These are phyloP conservation scores for Colletotrichum incanum DNA, from an alignment of 2,329 filamentous ascomycete genomes.

Conservation along the genomic window DNA sequence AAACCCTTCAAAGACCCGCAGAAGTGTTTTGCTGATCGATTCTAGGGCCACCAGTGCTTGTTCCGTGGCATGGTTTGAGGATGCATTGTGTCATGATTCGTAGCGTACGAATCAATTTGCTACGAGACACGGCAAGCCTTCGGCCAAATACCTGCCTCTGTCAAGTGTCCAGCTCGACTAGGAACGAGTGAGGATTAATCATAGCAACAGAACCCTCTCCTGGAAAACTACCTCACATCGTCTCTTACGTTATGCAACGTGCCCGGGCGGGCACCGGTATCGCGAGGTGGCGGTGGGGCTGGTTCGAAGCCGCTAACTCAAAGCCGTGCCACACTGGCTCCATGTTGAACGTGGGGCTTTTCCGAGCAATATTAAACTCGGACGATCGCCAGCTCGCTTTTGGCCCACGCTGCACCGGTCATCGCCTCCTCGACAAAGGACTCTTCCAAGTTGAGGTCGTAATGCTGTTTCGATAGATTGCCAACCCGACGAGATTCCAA, in stretches of 20 bases:
- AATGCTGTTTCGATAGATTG: not conserved
- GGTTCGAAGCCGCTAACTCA: conserved; percentile 21
- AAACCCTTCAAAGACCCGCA: not conserved
- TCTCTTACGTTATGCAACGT: not conserved
- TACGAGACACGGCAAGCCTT: conserved; percentile 3
- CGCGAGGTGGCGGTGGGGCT: conserved; percentile 2
- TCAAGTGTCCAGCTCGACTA: not conserved
- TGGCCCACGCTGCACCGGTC: conserved; percentile 2
- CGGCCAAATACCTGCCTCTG: not conserved
- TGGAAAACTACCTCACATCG: not conserved
- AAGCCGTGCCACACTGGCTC: conserved; percentile 8
- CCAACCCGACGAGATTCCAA: not conserved
- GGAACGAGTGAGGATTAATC: too few relatives aligned
- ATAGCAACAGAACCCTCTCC: not conserved
- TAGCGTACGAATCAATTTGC: not conserved
- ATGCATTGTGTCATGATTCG: not conserved
- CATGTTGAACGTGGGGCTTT: conserved; percentile 15
- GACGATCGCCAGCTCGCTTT: conserved; percentile 20
- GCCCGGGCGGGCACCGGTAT: not conserved
- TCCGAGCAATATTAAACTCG: conserved; percentile 27
- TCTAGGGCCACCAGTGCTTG: not conserved
- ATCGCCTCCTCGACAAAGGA: not conserved
- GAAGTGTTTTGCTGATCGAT: not conserved
- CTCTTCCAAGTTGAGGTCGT: not conserved
- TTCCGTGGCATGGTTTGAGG: not conserved